These are phyloP conservation scores for Pulveroboletus frians DNA, from an alignment of 768 basidiomycete species.

Conservation along the genomic window DNA sequence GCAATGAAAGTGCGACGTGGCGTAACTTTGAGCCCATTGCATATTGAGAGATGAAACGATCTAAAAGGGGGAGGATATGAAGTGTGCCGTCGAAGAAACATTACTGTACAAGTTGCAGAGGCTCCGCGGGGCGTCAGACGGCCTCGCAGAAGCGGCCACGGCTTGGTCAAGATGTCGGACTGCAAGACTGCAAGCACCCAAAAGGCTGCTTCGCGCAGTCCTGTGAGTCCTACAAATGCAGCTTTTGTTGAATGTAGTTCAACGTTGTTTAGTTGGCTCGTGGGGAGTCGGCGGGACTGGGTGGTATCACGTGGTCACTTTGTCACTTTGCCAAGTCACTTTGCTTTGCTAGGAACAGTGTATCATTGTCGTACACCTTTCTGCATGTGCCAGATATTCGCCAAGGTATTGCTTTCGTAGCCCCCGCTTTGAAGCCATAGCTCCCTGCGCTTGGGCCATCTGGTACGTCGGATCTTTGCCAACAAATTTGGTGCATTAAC, in stretches of 20 bases:
- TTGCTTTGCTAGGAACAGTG: no score
- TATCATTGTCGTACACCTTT: background rate
- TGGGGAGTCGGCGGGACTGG: no score
- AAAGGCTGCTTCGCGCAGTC: slow-evolving; percentile 20
- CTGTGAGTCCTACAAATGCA: background rate
- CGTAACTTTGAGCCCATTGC: background rate
- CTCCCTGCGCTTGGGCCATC: background rate
- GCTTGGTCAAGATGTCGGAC: slow-evolving; percentile 9
- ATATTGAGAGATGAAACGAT: slow-evolving; percentile 17
- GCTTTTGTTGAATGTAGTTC: background rate
- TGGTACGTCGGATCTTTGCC: background rate
- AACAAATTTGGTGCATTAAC: background rate
- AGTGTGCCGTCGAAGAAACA: slow-evolving; percentile 20
- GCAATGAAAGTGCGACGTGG: slow-evolving; percentile 25
- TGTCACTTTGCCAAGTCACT: slow-evolving; percentile 4
- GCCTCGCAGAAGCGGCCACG: slow-evolving; percentile 42
- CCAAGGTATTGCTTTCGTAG: background rate
- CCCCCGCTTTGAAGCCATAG: background rate
- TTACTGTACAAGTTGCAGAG: slow-evolving; percentile 34
- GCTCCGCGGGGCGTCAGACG: slow-evolving; percentile 37
- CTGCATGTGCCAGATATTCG: background rate
- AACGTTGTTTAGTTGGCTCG: no score
- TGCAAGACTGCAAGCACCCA: slow-evolving; percentile 1
- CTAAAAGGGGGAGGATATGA: slow-evolving; percentile 25
- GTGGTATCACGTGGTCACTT: slow-evolving; percentile 3